Percentiles rank a stretch among this genome's conserved stretches.
Evolutionary conservation across 768 basidiomycete genomes (phyloP).

Genomic region (Hortiboletus flavorubellus): DNA sequence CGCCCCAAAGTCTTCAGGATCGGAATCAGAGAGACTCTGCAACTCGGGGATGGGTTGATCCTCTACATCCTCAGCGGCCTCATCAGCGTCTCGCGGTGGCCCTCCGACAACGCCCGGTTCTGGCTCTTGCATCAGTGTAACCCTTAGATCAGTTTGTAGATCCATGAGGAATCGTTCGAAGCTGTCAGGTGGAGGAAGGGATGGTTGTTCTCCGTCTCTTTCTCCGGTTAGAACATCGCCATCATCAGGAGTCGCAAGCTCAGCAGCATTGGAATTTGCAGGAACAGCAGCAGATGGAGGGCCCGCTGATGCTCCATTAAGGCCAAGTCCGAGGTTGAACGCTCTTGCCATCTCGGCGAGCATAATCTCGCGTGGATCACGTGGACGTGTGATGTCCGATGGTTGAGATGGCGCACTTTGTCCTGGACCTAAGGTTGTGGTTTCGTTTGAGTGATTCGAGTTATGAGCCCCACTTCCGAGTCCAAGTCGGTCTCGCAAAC

Average conservation of each 20-base stretch:
- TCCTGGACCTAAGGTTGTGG: conserved; percentile 2
- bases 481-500: conserved; percentile 65
- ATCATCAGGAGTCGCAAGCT: conserved; percentile 6
- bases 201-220: conserved; percentile 13
- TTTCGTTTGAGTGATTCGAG: conserved; percentile 13
- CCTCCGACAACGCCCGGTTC: conserved; percentile 6
- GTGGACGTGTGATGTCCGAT: conserved; percentile 12
- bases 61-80: conserved; percentile 10
- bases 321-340: conserved; percentile 67
- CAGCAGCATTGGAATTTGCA: conserved; percentile 7
- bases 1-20: conserved; percentile 28
- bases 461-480: conserved; percentile 33
- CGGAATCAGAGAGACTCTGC: conserved; percentile 22
- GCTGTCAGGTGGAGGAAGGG: conserved; percentile 54
- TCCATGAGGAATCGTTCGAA: conserved; percentile 83
- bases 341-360: conserved; percentile 80
- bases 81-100: conserved; percentile 7
- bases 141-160: conserved; percentile 68
- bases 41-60: conserved; percentile 25
- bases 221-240: conserved; percentile 4
- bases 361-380: conserved; percentile 65
- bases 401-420: conserved; percentile 8
- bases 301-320: conserved; percentile 28
- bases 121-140: conserved; percentile 48
- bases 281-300: conserved; percentile 1